Conservation (phyloP, 164 flowering plant genomes). For the Stephania cephalantha region DNA sequence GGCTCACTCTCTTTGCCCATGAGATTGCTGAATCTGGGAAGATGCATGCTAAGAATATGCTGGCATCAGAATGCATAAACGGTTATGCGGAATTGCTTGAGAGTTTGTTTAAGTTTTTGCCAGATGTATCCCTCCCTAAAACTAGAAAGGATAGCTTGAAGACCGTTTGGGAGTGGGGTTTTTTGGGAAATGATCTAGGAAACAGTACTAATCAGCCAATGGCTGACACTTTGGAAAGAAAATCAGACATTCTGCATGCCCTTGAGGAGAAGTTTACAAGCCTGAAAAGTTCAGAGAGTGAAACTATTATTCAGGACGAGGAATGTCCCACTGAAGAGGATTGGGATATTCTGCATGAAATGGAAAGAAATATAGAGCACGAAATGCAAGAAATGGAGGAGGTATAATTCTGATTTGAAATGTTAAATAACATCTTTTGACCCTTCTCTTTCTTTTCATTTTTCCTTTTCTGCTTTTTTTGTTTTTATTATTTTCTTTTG, state of each 20-base stretch:
- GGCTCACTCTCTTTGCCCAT: slow-evolving; percentile 60
- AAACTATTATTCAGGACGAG: slow-evolving; percentile 18
- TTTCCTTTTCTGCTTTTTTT: neutral
- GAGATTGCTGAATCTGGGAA: slow-evolving; percentile 66
- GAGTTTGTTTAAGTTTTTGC: slow-evolving; percentile 63
- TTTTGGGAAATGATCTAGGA: slow-evolving; percentile 44
- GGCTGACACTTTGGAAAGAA: slow-evolving; percentile 17
- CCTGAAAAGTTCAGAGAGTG: slow-evolving; percentile 30
- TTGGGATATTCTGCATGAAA: slow-evolving; percentile 56
- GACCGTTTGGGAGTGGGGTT: slow-evolving; percentile 71
- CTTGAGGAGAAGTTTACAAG: slow-evolving; percentile 47
- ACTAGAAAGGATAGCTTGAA: slow-evolving; percentile 31
- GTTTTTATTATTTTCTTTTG: neutral
- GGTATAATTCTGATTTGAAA: slow-evolving; percentile 31
- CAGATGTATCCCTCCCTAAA: slow-evolving; percentile 63
- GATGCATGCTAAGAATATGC: slow-evolving; percentile 64
- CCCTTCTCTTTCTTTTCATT: neutral
- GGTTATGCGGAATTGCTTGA: slow-evolving; percentile 74
- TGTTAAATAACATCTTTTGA: neutral
- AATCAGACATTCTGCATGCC: slow-evolving; percentile 42
- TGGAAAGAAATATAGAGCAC: slow-evolving; percentile 63
- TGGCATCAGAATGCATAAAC: slow-evolving; percentile 69
- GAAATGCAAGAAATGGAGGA: slow-evolving; percentile 75
- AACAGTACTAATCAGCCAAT: slow-evolving; percentile 19
- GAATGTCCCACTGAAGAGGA: slow-evolving; percentile 50